Evolutionary conservation across 306 rosid genomes (phyloP), one percentile per base, ranked within the genome.

Genomic region (Comarum palustre): DNA sequence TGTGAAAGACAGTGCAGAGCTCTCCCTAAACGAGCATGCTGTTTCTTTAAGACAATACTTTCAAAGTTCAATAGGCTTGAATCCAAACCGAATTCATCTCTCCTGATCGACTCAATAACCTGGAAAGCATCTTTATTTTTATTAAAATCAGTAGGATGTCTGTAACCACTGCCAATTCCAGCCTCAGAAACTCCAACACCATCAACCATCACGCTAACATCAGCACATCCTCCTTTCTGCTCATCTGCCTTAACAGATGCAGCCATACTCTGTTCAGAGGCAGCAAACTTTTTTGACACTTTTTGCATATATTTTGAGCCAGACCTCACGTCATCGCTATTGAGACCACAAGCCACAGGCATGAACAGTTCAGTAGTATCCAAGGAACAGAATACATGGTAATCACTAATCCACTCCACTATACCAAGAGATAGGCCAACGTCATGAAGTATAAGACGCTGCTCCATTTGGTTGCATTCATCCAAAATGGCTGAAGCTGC

Each of bases 1-100:
- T 94, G 96, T 20, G 98, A 94, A 86, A 94, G 98, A 77, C 97
- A 94, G 73, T 91, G 94, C 64, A 94, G 86, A 68, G 98, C 98
- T 86, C 98, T 89, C 72, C 98, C 98, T 69, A 94, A 78, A 73
- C 98, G 94, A 73, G 98, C 96, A 69, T 94, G 98, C 73, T 91
- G 98, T 86, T 91, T 94, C 86, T 82, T 82, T 86, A 94, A 68
- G 89, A 94, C 84, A 83, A 80, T 69, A 82, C 81, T 84, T 70
- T 91, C 95, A 78, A 36, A 69, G 54, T 75, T 83, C 6, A 92
- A 83, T 69, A 87, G 84, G 77, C 81, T 82, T 58, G 91, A 86
- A 85, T 88, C 90, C 68, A 94, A 90, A 77, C 98, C 97, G 85
- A 94, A 94, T 73, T 94, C 98, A 80, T 94, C 97, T 64, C 77